A percentile compares a stretch with the other conserved stretches of the same genome.
phyloP scores from a whole-genome alignment of 164 flowering plant species.

The Nymphaea colorata region DNA sequence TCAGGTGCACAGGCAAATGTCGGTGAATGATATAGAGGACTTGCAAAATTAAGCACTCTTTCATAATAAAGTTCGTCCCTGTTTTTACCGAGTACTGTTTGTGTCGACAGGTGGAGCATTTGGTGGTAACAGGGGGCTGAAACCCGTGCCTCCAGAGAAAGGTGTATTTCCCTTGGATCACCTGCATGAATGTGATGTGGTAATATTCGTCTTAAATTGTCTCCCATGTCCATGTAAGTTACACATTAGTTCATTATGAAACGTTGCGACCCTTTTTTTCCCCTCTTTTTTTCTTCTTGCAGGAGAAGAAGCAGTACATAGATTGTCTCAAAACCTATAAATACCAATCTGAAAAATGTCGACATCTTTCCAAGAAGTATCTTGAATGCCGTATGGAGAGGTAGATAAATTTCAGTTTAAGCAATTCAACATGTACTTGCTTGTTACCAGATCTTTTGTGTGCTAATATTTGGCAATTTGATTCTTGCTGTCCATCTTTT shows the following conservation, averaged over 20 bases:
- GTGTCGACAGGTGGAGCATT: constrained; percentile 69
- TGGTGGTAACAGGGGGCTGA: constrained; percentile 81
- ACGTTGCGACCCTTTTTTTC: background rate
- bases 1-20: no score
- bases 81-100: no score
- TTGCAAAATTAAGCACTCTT: no score
- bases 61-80: no score
- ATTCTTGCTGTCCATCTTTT: no score
- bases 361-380: constrained; percentile 66
- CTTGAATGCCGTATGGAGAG: constrained; percentile 88
- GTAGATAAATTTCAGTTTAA: constrained; percentile 20
- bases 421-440: no score
- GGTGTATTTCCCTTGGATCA: constrained; percentile 94
- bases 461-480: no score
- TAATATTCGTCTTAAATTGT: constrained; percentile 10
- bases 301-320: constrained; percentile 88
- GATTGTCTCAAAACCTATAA: constrained; percentile 61
- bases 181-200: constrained; percentile 80
- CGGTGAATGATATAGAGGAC: no score
- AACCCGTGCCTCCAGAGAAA: constrained; percentile 93
- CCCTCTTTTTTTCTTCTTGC: constrained; percentile 4
- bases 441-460: no score
- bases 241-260: background rate
- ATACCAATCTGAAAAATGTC: constrained; percentile 70
- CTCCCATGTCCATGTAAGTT: background rate